phyloP scores from a whole-genome alignment of 805 yeast species.

The Yarrowia deformans region DNA sequence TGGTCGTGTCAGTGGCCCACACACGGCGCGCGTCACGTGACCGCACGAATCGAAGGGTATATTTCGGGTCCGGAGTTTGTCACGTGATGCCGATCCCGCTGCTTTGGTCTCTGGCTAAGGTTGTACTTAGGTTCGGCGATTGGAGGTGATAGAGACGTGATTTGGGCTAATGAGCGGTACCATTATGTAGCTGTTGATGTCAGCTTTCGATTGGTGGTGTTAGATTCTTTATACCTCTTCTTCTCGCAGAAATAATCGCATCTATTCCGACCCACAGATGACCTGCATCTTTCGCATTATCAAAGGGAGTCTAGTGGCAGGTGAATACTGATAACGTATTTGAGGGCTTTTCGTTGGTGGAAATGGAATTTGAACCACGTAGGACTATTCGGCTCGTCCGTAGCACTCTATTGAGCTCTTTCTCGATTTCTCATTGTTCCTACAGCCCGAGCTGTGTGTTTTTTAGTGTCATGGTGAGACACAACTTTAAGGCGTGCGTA shows the following conservation, averaged over 20 bases:
- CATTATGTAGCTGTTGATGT: neutral
- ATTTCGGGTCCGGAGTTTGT: neutral
- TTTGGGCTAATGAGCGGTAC: neutral
- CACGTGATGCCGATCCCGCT: slow-evolving; percentile 6
- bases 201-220: neutral
- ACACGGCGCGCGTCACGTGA: neutral
- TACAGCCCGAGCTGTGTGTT: neutral
- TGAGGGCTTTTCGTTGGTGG: neutral
- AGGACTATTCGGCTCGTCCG: neutral
- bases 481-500: slow-evolving; percentile 10
- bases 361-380: neutral
- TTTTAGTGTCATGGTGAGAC: neutral
- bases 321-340: slow-evolving; percentile 1
- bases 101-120: neutral
- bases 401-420: neutral
- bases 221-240: neutral
- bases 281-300: slow-evolving; percentile 27
- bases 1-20: neutral
- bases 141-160: neutral
- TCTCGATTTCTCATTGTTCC: neutral
- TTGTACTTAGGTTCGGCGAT: neutral
- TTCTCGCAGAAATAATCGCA: too few relatives aligned
- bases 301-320: neutral
- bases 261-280: too few relatives aligned
- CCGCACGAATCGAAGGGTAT: neutral